Base-by-base conservation (phyloP, 2,329 filamentous ascomycete species). In the Colletotrichum tropicale region DNA sequence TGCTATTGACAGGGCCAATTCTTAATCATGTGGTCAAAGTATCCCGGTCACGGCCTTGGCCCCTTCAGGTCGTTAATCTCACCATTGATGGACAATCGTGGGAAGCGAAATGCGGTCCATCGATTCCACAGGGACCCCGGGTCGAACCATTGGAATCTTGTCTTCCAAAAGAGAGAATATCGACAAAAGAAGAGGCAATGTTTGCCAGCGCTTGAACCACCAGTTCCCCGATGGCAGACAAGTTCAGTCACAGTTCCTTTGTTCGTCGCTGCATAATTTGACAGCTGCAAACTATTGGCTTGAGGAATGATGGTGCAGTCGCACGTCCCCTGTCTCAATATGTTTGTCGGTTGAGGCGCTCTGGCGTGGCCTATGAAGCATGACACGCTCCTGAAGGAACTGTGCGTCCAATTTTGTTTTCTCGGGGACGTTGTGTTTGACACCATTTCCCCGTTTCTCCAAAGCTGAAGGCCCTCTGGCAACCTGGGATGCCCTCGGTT, bases 21-120 rank as follows among this genome's bases (percentile, higher is more conserved):
- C 64, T 73, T 34, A 75, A 75, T 75, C 73, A 75, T 75, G 73
- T 75, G 73, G 62, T 58, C 73, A 64, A 58, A 48, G 16, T 9
- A 75, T 58, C 73, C 73, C 26, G 60, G 69, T 55, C 64, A 13
- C n/a, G 32, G 43, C 56, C 56, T 48, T 72, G 64, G 62, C 64
- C 43, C 64, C 64, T 75, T 75, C 65, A 28, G 73, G 66, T 75
- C 73, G 69, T 75, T 75, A 75, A 75, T 75, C 73, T 75, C 69
- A 64, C 69, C 69, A 64, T 43, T 36, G 70, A 64, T 71, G 69
- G 38, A 43, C 69, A 75, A 73, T 75, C 73, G 73, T 73, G 52
- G 56, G 69, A 75, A 73, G 73, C 73, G 73, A 75, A 60, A 75
- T 75, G 55, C 38, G 62, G 62, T 61, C 68, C 55, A 43, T 48